Evolutionary conservation across 768 basidiomycete genomes (phyloP), one percentile per base, ranked within the genome.

Genomic region (Tephrocybe sp.): DNA sequence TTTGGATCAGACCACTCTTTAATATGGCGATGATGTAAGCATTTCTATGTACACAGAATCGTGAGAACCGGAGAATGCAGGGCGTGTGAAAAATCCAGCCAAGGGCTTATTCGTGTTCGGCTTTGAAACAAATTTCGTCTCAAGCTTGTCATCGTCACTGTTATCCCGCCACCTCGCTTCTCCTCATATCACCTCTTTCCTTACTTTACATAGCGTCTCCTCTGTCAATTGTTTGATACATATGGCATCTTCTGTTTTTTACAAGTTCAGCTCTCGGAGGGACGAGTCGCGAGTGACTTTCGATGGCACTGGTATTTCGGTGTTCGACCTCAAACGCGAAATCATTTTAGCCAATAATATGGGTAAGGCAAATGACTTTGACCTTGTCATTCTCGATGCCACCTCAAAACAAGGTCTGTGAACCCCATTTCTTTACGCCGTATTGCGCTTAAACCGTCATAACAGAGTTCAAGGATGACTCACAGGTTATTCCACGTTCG

Each of bases 271-370:
- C 68, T 93, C 93, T 58, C 87, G 91, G 67, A 91, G 80, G 74
- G 86, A 90, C 74, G 95, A 98, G 71, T 94, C 93, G 50, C 78
- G 93, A 65, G 85, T 99, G 68, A 86, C 91, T 46, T 97, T 99
- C 76, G 95, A 99, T 66, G 97, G 97, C 63, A 97, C 95, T 58
- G 92, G 93, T 55, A 98, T 99, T 64, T 94, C 94, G 63, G 93
- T 98, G 60, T 98, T 97, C 77, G 97, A 99, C 72, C 77, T 99
- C 70, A 99, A 99, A 75, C 91, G 87, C 77, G 97, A 98, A 72
- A 91, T 99, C 65, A 95, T 99, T 62, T 74, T 95, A 62, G 89
- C 89, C 65, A 97, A 97, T 66, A 93, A 88, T 66, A 84, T 99
- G 71, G 88, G 87, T 74, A 94, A 93, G 77, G 93, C 91, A 50